A percentile compares a stretch with the other conserved stretches of the same genome.
Evolutionary conservation across 257 asterid genomes (phyloP).

Genomic region (Striga asiatica): DNA sequence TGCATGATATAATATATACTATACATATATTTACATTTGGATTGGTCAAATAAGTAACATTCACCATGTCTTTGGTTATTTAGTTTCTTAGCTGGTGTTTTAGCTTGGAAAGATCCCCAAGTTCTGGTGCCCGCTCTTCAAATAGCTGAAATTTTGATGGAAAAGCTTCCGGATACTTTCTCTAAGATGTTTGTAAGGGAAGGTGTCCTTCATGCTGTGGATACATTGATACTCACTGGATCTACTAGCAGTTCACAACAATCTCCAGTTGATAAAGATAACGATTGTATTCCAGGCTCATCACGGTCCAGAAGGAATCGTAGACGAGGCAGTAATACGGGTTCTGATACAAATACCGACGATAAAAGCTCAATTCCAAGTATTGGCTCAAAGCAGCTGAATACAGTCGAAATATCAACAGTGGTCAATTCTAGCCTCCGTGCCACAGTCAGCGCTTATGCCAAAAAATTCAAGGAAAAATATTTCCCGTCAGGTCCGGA

Average conservation of each 20-base stretch:
- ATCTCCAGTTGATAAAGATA: slow-evolving; percentile 55
- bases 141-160: slow-evolving; percentile 91
- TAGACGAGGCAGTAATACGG: slow-evolving; percentile 52
- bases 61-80: slow-evolving; percentile 18
- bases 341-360: slow-evolving; percentile 51
- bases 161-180: slow-evolving; percentile 82
- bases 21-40: no score
- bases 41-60: slow-evolving; percentile 1
- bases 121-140: slow-evolving; percentile 95
- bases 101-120: slow-evolving; percentile 99
- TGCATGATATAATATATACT: slow-evolving; percentile 2
- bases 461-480: slow-evolving; percentile 81
- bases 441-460: slow-evolving; percentile 66
- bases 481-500: slow-evolving; percentile 69
- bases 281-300: slow-evolving; percentile 67
- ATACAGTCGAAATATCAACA: slow-evolving; percentile 43
- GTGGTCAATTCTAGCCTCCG: slow-evolving; percentile 55
- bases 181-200: slow-evolving; percentile 90
- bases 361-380: slow-evolving; percentile 39
- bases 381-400: slow-evolving; percentile 42
- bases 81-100: slow-evolving; percentile 93
- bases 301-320: slow-evolving; percentile 79
- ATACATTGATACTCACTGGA: slow-evolving; percentile 49
- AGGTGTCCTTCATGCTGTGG: slow-evolving; percentile 96
- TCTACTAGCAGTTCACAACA: slow-evolving; percentile 43